These are phyloP conservation scores for Silene uniflora DNA, from an alignment of 148 eudicot genomes.

Conservation along the genomic window DNA sequence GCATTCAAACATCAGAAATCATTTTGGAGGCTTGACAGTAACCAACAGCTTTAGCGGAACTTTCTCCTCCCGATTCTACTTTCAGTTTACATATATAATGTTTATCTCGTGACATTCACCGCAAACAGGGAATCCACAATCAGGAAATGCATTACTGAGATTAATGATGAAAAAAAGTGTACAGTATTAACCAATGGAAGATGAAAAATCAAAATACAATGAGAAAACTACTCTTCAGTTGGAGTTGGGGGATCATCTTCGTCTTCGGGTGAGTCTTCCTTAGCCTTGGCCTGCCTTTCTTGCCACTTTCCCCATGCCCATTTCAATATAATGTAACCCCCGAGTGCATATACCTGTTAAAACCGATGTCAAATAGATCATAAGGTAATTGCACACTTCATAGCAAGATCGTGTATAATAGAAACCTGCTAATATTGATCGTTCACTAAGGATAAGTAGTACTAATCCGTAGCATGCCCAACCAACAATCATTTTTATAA, in stretches of 20 bases:
- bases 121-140: neutral
- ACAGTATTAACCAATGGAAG: too few species aligned
- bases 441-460: too few species aligned
- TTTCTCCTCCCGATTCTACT: neutral
- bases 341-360: constrained; percentile 45
- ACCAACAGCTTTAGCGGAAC: neutral
- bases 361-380: too few species aligned
- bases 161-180: neutral
- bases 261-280: constrained; percentile 25
- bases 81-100: neutral
- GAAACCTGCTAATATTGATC: too few species aligned
- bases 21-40: too few species aligned
- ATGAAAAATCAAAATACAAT: neutral
- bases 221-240: constrained; percentile 16
- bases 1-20: too few species aligned
- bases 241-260: constrained; percentile 24
- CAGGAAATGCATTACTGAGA: neutral
- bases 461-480: too few species aligned
- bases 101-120: neutral
- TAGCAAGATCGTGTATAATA: too few species aligned
- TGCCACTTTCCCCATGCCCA: constrained; percentile 56
- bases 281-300: constrained; percentile 30
- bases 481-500: too few species aligned
- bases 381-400: neutral
- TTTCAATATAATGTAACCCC: constrained; percentile 38